Evolutionary conservation across 495 filamentous ascomycete species (phyloP).

Genomic region (Podospora pseudoanserina): DNA sequence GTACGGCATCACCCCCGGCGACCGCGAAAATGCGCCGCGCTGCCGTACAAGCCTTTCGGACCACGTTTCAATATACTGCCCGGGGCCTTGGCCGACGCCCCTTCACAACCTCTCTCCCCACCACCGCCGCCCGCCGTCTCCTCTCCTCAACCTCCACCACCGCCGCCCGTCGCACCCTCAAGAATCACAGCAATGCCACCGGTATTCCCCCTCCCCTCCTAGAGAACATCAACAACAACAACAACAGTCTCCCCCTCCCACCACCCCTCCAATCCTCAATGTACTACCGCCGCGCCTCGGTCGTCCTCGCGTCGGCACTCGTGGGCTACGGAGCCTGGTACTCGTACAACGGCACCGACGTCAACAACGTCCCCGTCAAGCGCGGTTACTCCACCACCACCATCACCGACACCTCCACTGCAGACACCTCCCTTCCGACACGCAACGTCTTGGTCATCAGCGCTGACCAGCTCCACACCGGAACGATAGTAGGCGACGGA

Average conservation of each 20-base stretch:
- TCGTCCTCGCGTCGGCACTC: constrained; percentile 44
- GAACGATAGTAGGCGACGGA: constrained; percentile 71
- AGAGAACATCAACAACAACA: constrained; percentile 8
- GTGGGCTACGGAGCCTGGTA: constrained; percentile 53
- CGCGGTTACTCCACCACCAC: constrained; percentile 20
- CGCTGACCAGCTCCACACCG: constrained; percentile 78
- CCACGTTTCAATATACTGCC: constrained; percentile 42
- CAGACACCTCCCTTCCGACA: constrained; percentile 29
- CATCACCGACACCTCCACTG: constrained; percentile 13
- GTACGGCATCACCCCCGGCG: not conserved
- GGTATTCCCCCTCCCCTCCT: constrained; percentile 18
- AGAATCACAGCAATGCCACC: not conserved
- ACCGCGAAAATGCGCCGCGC: constrained; percentile 43
- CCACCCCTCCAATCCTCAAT: constrained; percentile 48
- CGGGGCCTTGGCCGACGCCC: constrained; percentile 38
- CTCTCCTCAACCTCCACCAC: constrained; percentile 13
- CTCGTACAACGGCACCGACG: constrained; percentile 30
- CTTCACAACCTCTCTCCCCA: constrained; percentile 18
- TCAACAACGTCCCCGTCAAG: constrained; percentile 29
- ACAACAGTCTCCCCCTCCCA: constrained; percentile 24
- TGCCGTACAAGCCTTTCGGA: constrained; percentile 43
- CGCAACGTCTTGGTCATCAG: constrained; percentile 68
- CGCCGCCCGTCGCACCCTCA: constrained; percentile 19
- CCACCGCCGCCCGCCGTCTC: constrained; percentile 16
- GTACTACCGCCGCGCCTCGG: constrained; percentile 45